Evolutionary conservation across 306 rosid species (phyloP).

Genomic region (Cicer yamashitae): DNA sequence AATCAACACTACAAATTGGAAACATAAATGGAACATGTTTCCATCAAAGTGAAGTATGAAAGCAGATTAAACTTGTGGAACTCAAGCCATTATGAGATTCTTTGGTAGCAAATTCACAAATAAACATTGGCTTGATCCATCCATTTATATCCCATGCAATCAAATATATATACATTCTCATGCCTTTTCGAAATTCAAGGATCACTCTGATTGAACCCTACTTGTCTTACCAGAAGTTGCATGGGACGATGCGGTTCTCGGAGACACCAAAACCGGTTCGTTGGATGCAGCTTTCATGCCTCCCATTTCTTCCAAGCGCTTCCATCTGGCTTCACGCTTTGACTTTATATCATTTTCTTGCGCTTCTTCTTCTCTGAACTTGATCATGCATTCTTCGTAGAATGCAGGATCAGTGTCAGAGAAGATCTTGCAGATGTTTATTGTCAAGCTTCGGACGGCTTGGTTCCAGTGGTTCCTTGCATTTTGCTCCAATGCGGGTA

Average conservation of each 20-base stretch:
- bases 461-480: slow-evolving; percentile 87
- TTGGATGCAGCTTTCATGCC: slow-evolving; percentile 72
- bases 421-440: slow-evolving; percentile 85
- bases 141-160: slow-evolving; percentile 60
- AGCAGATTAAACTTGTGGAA: slow-evolving; percentile 42
- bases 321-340: slow-evolving; percentile 78
- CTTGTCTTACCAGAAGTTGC: slow-evolving; percentile 62
- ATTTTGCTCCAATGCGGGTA: slow-evolving; percentile 84
- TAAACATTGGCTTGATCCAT: slow-evolving; percentile 44
- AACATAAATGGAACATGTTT: slow-evolving; percentile 45
- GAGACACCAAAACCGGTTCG: slow-evolving; percentile 79
- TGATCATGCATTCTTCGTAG: slow-evolving; percentile 76
- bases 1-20: slow-evolving; percentile 36
- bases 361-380: slow-evolving; percentile 75
- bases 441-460: slow-evolving; percentile 89
- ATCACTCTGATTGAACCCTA: slow-evolving; percentile 40
- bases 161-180: slow-evolving; percentile 60
- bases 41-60: slow-evolving; percentile 53
- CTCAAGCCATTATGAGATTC: slow-evolving; percentile 46
- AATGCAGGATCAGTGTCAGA: slow-evolving; percentile 75
- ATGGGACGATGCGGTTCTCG: slow-evolving; percentile 56
- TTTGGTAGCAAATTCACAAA: slow-evolving; percentile 44
- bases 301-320: slow-evolving; percentile 88
- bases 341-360: slow-evolving; percentile 56
- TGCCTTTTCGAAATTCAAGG: slow-evolving; percentile 35